These are phyloP conservation scores for Clitocybe nebularis DNA, from an alignment of 1,284 basidiomycete genomes.

Conservation along the genomic window DNA sequence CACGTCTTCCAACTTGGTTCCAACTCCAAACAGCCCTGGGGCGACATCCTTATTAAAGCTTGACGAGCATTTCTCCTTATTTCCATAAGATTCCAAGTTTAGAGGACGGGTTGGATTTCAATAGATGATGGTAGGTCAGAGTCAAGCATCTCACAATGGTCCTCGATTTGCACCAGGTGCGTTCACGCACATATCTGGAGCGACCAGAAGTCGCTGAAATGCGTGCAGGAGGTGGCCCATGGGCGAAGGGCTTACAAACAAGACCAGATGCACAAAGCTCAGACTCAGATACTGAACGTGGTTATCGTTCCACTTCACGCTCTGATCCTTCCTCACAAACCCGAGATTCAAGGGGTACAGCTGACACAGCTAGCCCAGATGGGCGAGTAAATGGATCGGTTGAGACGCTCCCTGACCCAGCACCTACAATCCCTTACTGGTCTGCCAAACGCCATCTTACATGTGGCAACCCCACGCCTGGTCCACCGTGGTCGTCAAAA, in stretches of 20 bases:
- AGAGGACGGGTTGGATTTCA: conserved; percentile 4
- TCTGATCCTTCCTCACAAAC: conserved; percentile 34
- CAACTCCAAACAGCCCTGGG: too few relatives aligned
- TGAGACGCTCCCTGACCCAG: conserved; percentile 43
- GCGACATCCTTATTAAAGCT: too few relatives aligned
- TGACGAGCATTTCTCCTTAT: too few relatives aligned
- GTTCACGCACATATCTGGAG: too few relatives aligned
- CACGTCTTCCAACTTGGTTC: too few relatives aligned
- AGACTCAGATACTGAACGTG: conserved; percentile 39
- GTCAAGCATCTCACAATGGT: conserved; percentile 20
- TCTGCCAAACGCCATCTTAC: conserved; percentile 84
- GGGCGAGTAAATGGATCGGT: conserved; percentile 29
- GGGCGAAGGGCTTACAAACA: conserved; percentile 21
- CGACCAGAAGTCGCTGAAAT: too few relatives aligned
- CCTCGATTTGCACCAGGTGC: conserved; percentile 32
- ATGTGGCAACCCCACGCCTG: conserved; percentile 78
- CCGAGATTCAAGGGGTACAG: conserved; percentile 22
- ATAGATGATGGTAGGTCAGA: conserved; percentile 17
- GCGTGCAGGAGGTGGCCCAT: conserved; percentile 21
- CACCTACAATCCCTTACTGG: conserved; percentile 72
- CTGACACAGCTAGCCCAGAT: conserved; percentile 26
- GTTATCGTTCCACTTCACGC: conserved; percentile 32
- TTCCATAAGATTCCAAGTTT: conserved; percentile 4
- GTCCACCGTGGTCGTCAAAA: conserved; percentile 59
- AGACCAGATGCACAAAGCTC: conserved; percentile 26